phyloP scores from a whole-genome alignment of 495 filamentous ascomycete species.

The Talaromyces proteolyticus region DNA sequence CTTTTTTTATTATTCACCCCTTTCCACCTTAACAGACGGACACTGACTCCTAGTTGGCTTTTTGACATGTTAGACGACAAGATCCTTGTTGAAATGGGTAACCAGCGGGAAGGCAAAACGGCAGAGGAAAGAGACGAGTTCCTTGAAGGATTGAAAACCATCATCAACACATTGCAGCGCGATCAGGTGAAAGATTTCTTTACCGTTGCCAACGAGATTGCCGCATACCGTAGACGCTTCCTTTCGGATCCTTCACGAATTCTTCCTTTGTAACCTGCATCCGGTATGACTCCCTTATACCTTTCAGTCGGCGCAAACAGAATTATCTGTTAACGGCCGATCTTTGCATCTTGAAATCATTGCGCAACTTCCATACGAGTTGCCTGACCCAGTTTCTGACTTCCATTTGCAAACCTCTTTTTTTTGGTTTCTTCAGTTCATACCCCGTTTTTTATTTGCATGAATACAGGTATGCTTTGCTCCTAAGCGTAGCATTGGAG shows the following conservation, averaged over 20 bases:
- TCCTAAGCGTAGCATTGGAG: conserved; percentile 7
- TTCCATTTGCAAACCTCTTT: too few relatives aligned
- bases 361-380: not conserved
- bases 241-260: conserved; percentile 48
- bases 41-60: conserved; percentile 56
- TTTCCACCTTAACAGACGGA: conserved; percentile 24
- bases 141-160: conserved; percentile 64
- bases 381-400: too few relatives aligned
- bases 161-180: conserved; percentile 69
- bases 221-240: conserved; percentile 71
- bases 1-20: conserved; percentile 7
- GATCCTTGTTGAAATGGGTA: conserved; percentile 78
- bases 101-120: conserved; percentile 60
- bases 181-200: conserved; percentile 75
- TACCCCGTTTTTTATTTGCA: not conserved
- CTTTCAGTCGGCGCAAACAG: not conserved
- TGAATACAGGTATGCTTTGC: conserved; percentile 4
- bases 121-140: conserved; percentile 67
- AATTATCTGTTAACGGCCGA: not conserved
- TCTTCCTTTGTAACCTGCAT: conserved; percentile 36
- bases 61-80: conserved; percentile 66
- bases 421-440: not conserved
- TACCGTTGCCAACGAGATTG: conserved; percentile 74
- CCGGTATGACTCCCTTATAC: not conserved
- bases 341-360: not conserved